Base-by-base conservation (phyloP, 2,329 filamentous ascomycete species). In the Pseudogymnoascus sp. region DNA sequence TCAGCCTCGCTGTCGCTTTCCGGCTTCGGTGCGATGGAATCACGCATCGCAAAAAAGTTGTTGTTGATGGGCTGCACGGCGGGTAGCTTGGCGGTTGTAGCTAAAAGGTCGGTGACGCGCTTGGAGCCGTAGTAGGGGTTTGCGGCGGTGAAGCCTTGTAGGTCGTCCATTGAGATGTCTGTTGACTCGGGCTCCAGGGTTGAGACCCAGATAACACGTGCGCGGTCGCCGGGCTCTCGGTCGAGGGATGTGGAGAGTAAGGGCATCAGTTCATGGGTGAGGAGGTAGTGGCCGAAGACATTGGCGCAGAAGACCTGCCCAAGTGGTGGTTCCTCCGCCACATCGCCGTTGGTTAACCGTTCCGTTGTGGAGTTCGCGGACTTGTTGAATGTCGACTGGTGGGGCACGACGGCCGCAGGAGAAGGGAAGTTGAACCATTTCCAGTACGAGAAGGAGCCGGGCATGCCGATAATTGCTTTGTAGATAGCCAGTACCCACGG, bases 281-380 rank as follows among this genome's bases (percentile, higher is more conserved):
- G 83, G 68, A 96, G 75, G 71, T 99, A 97, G 75, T 99, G 94
- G 0, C 94, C 94, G 70, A 99, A 97, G 28, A 96, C 81, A 70
- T 97, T 97, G 57, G 92, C 87, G 71, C 86, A 88, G 71, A 97
- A 99, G 15, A 96, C 84, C 65, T 90, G 80, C 2, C 90, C 92
- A 0, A 99, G 75, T 4, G 77, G 74, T 0, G 86, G 84, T 61
- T 84, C 81, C 13, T 74, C 66, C 9, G 52, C 8, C 30, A n/a
- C 5, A 23, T 57, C 30, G 9, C 35, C 55, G n/a, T 57, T 57
- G 7, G 19, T 38, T 18, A 57, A 37, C 26, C 9, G 12, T 15
- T 52, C 26, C 8, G 45, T 52, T 13, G 30, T 8, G 15, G n/a
- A 9, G 3, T 52, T 52, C n/a, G 45, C 6, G 10, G 26, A 52